Evolutionary conservation across 2,329 filamentous ascomycete species (phyloP).

Genomic region (Cordyceps cicadae): DNA sequence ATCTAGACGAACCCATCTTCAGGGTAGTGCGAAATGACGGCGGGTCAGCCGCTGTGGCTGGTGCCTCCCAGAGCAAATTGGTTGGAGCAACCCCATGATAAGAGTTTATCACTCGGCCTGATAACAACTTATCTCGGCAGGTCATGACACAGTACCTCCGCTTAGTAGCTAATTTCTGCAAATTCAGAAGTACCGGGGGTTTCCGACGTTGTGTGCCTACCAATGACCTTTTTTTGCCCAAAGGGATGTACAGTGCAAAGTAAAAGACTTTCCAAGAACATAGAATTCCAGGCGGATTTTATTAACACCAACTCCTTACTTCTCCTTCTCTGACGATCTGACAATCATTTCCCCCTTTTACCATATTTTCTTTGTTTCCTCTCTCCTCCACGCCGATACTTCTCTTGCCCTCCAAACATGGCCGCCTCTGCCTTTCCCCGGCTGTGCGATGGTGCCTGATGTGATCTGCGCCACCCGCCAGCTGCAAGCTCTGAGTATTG

Average conservation of each 20-base stretch:
- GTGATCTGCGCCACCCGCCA: neutral
- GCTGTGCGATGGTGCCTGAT: neutral
- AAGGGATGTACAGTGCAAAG: no score
- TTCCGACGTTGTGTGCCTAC: no score
- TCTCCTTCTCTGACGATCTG: neutral
- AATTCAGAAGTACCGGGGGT: no score
- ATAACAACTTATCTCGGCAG: no score
- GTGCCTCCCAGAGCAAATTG: neutral
- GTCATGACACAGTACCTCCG: no score
- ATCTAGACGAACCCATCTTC: neutral
- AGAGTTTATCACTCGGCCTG: no score
- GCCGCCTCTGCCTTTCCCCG: neutral
- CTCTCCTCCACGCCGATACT: neutral
- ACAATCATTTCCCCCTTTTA: neutral
- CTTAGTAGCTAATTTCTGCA: no score
- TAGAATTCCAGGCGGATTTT: neutral
- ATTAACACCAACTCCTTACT: neutral
- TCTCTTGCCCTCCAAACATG: neutral
- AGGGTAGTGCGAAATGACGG: conserved; percentile 10
- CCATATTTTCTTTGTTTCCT: neutral
- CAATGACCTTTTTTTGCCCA: no score
- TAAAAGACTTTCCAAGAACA: no score
- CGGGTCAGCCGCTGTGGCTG: neutral
- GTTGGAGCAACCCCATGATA: neutral
- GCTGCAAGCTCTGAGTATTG: neutral